Percentiles rank a stretch among this genome's conserved stretches.
Conservation (phyloP, 306 rosid genomes). For the Prunus mume region DNA sequence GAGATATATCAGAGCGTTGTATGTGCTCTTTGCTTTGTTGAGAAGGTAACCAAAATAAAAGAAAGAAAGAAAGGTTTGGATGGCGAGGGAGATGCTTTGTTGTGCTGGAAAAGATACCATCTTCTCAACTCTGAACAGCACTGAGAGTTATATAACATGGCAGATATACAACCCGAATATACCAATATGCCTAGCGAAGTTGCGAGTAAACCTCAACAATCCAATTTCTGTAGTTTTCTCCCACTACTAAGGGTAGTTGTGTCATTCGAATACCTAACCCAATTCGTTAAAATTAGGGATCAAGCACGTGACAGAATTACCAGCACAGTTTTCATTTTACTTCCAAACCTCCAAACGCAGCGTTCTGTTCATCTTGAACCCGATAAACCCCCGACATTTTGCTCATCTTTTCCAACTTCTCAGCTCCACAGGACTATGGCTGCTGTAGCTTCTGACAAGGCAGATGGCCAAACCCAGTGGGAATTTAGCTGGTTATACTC, state of each 20-base stretch:
- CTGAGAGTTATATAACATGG: neutral
- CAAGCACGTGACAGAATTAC: too few relatives aligned
- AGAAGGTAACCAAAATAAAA: neutral
- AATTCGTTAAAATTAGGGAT: too few relatives aligned
- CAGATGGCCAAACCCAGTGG: slow-evolving; percentile 38
- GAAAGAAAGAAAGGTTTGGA: neutral
- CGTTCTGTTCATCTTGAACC: neutral
- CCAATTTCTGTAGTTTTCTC: neutral
- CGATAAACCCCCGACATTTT: neutral
- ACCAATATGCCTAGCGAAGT: slow-evolving; percentile 13
- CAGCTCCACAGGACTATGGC: slow-evolving; percentile 36
- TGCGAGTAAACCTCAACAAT: neutral
- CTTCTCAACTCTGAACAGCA: neutral
- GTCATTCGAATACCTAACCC: neutral
- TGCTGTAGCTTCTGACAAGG: slow-evolving; percentile 20
- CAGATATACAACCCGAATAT: slow-evolving; percentile 46
- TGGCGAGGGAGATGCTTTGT: slow-evolving; percentile 2
- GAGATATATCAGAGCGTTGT: neutral
- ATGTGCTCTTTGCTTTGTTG: neutral
- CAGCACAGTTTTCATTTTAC: neutral
- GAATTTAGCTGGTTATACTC: slow-evolving; percentile 59
- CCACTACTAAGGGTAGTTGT: neutral
- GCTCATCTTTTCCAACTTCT: neutral
- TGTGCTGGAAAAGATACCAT: slow-evolving; percentile 19
- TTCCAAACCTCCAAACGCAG: neutral